These are phyloP conservation scores for Ascochyta rabiei DNA, from an alignment of 2,329 filamentous ascomycete genomes.

Conservation along the genomic window DNA sequence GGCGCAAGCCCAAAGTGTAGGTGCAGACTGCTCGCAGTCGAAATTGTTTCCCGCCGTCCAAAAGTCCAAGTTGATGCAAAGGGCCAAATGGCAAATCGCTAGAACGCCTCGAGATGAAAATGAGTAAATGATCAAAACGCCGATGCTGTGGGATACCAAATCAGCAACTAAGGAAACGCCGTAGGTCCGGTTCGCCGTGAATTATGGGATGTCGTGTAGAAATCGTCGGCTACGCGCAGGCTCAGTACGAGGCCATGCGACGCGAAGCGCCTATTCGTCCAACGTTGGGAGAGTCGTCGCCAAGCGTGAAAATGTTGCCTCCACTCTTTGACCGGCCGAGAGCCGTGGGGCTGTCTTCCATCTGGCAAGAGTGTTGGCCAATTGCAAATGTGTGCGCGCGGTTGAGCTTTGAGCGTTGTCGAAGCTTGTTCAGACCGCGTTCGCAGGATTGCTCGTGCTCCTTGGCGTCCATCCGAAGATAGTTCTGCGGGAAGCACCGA, in stretches of 20 bases:
- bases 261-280: slow-evolving; percentile 43
- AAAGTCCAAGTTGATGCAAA: slow-evolving; percentile 33
- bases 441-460: slow-evolving; percentile 93
- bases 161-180: slow-evolving; percentile 46
- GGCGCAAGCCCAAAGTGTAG: slow-evolving; percentile 25
- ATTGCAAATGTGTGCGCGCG: slow-evolving; percentile 96
- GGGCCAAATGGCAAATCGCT: slow-evolving; percentile 42
- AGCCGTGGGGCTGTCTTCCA: slow-evolving; percentile 68
- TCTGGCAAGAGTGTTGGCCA: slow-evolving; percentile 69
- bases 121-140: slow-evolving; percentile 39
- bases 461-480: slow-evolving; percentile 94
- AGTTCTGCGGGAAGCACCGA: slow-evolving; percentile 91
- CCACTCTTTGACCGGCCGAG: slow-evolving; percentile 42
- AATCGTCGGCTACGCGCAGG: slow-evolving; percentile 31
- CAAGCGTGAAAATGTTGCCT: slow-evolving; percentile 38
- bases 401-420: slow-evolving; percentile 83
- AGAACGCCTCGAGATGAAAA: slow-evolving; percentile 43
- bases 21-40: slow-evolving; percentile 26
- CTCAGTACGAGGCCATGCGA: slow-evolving; percentile 49
- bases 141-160: slow-evolving; percentile 41
- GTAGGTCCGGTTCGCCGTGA: slow-evolving; percentile 44
- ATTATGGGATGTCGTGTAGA: slow-evolving; percentile 40
- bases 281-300: slow-evolving; percentile 38
- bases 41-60: slow-evolving; percentile 28
- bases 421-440: slow-evolving; percentile 90